Evolutionary conservation across 306 rosid genomes (phyloP), one percentile per base, ranked within the genome.

Genomic region (Citrullus colocynthis): DNA sequence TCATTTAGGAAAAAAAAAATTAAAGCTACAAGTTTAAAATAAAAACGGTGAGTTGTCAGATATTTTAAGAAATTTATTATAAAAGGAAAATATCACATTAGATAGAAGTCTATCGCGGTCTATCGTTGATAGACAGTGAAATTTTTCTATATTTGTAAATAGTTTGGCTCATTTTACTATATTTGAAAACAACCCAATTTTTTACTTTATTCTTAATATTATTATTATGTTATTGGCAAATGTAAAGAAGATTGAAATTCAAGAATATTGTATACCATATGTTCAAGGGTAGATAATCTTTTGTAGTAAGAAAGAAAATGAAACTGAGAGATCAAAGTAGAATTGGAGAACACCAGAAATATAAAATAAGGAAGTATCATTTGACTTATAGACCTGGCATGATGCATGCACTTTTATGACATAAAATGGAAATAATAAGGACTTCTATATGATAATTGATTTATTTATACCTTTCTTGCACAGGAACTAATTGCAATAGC

Each of bases 401-500:
- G 28, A 24, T 9, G 16, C 14, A 20, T 55, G 59, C 12, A 21
- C 10, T 36, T 24, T 21, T 59, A 62, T 62, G 41, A 62, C n/a
- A 64, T 62, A 28, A 62, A 62, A 9, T 64, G 72, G 15, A 65
- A 65, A 48, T 36, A 17, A 6, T 65, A 37, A 17, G 49, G 51
- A 66, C 18, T 39, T 4, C 17, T n/a, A 28, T 66, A 37, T 39
- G 51, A 66, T 9, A 15, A 32, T 62, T 18, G 73, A 37, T 66
- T 66, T 39, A 39, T 39, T 39, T 36, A 74, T 91, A 94, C 98
- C 98, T 92, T 90, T 80, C 74, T 92, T 48, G 97, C 98, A 58
- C 96, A 92, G 76, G 98, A 87, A 81, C 98, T 94, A 80, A 94
- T 90, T 82, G 98, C 98, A 85, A 85, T 92, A 75, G 98, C 97